These are phyloP conservation scores for Basidiobolus meristosporus DNA, from an alignment of 371 early-diverging fungal species.

Conservation along the genomic window DNA sequence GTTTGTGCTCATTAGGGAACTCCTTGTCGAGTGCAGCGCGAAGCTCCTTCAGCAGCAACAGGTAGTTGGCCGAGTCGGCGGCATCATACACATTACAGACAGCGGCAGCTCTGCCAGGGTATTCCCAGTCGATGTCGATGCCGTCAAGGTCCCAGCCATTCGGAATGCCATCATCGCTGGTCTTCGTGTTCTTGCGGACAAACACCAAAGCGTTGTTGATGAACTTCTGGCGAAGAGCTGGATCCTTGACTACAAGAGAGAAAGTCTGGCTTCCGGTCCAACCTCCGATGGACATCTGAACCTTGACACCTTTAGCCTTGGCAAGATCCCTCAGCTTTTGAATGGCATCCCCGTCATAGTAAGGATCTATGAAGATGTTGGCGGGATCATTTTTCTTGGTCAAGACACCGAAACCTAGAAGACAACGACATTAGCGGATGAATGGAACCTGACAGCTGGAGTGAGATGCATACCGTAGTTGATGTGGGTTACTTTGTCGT, in stretches of 20 bases:
- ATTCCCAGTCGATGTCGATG: conserved; percentile 49
- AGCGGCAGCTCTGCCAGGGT: conserved; percentile 44
- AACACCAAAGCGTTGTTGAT: conserved; percentile 12
- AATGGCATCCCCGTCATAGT: conserved; percentile 13
- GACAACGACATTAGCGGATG: not conserved
- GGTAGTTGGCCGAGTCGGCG: conserved; percentile 32
- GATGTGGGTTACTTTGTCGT: conserved; percentile 30
- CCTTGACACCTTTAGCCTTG: conserved; percentile 32
- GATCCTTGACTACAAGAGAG: conserved; percentile 24
- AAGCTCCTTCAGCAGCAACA: conserved; percentile 36
- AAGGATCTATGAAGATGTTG: conserved; percentile 7
- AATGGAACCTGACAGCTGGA: conserved; percentile 4
- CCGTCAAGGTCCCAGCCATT: conserved; percentile 20
- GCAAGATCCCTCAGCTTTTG: conserved; percentile 21
- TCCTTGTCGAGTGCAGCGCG: conserved; percentile 29
- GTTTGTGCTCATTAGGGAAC: conserved; percentile 14
- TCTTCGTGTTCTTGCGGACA: conserved; percentile 8
- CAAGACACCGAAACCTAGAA: conserved; percentile 6
- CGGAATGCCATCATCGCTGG: conserved; percentile 3
- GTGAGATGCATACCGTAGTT: conserved; percentile 24
- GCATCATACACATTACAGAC: conserved; percentile 35
- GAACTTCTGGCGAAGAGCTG: conserved; percentile 18
- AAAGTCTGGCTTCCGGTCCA: conserved; percentile 54
- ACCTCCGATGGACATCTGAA: conserved; percentile 52
- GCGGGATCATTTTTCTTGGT: conserved; percentile 7